Percentiles rank a stretch among this genome's conserved stretches.
These are phyloP conservation scores for Rhynchosporium agropyri DNA, from an alignment of 2,329 filamentous ascomycete genomes.

Conservation along the genomic window DNA sequence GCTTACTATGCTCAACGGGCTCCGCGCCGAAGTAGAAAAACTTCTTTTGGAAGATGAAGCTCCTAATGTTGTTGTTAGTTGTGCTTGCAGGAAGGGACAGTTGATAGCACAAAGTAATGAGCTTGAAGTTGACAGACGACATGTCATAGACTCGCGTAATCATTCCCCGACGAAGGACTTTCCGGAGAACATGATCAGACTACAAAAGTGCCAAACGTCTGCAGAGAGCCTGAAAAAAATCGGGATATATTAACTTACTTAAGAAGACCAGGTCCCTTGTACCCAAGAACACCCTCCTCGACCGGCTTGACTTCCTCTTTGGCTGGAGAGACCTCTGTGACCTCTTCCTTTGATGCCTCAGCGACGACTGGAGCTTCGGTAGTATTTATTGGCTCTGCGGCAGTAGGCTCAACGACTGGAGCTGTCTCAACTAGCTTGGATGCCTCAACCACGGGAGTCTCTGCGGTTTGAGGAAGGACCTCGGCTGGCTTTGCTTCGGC, in stretches of 20 bases:
- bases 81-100: background rate
- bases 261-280: constrained; percentile 80
- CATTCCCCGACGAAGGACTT: background rate
- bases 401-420: constrained; percentile 40
- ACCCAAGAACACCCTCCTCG: constrained; percentile 76
- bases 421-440: constrained; percentile 57
- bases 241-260: constrained; percentile 65
- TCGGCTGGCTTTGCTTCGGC: constrained; percentile 26
- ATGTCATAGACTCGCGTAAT: constrained; percentile 15
- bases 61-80: constrained; percentile 54
- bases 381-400: constrained; percentile 37
- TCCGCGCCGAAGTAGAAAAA: constrained; percentile 86
- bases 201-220: background rate
- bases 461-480: constrained; percentile 8
- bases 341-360: constrained; percentile 53
- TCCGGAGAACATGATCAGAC: too few species aligned
- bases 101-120: background rate
- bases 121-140: background rate
- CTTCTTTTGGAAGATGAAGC: constrained; percentile 85
- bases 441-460: constrained; percentile 50
- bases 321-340: constrained; percentile 60
- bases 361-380: constrained; percentile 31
- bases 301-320: constrained; percentile 52
- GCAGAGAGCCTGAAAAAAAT: background rate
- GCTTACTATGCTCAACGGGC: constrained; percentile 71